Conservation (phyloP, 2,329 filamentous ascomycete species). For the Penicillium sp. region DNA sequence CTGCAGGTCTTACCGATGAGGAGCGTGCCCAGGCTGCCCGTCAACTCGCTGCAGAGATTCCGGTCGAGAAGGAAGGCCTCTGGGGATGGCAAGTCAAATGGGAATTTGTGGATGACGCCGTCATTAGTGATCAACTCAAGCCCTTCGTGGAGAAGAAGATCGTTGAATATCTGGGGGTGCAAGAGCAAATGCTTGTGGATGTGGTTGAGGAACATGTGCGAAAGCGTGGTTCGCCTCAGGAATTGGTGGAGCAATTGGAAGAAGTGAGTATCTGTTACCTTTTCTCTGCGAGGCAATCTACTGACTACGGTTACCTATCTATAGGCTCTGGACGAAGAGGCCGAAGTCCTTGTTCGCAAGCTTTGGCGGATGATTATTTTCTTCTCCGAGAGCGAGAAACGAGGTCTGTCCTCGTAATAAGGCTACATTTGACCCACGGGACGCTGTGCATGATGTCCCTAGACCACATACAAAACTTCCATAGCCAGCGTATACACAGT, state of each 20-base stretch:
- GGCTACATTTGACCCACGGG: not conserved
- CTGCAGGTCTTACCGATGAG: slow-evolving; percentile 72
- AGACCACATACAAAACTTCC: not conserved
- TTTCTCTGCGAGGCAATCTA: slow-evolving; percentile 2
- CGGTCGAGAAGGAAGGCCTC: slow-evolving; percentile 75
- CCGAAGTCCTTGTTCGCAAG: slow-evolving; percentile 90
- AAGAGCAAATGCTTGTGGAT: slow-evolving; percentile 93
- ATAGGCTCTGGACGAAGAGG: slow-evolving; percentile 87
- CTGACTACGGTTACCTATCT: slow-evolving; percentile 32
- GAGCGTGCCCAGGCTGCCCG: slow-evolving; percentile 78
- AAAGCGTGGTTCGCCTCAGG: slow-evolving; percentile 68
- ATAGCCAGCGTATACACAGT: not conserved
- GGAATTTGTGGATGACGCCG: slow-evolving; percentile 78
- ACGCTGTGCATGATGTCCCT: not conserved
- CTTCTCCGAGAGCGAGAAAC: slow-evolving; percentile 91
- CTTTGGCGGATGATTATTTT: slow-evolving; percentile 98
- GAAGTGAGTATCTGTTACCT: slow-evolving; percentile 56
- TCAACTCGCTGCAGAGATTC: slow-evolving; percentile 84
- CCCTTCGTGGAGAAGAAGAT: slow-evolving; percentile 99
- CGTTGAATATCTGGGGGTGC: slow-evolving; percentile 90
- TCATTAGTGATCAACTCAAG: slow-evolving; percentile 79
- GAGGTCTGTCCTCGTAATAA: slow-evolving; percentile 68
- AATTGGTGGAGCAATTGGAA: slow-evolving; percentile 78
- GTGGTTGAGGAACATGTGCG: slow-evolving; percentile 84
- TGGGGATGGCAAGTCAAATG: slow-evolving; percentile 94